These are phyloP conservation scores for Narthecium ossifragum DNA, from an alignment of 106 monocot genomes.

Conservation along the genomic window DNA sequence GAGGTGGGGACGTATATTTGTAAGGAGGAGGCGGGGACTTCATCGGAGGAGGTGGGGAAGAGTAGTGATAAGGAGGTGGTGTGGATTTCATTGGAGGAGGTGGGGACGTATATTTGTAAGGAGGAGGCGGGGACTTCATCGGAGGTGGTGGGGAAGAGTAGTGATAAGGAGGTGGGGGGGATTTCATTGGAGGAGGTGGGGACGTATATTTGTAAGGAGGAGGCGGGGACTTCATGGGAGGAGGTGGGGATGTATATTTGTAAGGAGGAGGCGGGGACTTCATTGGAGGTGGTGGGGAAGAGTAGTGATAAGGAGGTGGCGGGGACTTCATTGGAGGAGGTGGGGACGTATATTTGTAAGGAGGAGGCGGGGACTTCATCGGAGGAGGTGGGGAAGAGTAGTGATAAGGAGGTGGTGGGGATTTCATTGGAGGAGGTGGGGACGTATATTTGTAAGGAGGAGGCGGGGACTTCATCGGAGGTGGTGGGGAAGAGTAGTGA, in stretches of 20 bases:
- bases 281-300: neutral
- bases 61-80: slow-evolving; percentile 9
- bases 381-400: slow-evolving; percentile 23
- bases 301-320: slow-evolving; percentile 1
- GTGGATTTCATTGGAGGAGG: slow-evolving; percentile 19
- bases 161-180: slow-evolving; percentile 20
- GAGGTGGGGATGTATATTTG: slow-evolving; percentile 13
- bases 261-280: slow-evolving; percentile 19
- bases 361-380: neutral
- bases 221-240: no score
- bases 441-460: neutral
- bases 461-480: neutral
- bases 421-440: slow-evolving; percentile 5
- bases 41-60: slow-evolving; percentile 11
- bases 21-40: slow-evolving; percentile 23
- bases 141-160: slow-evolving; percentile 10
- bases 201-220: slow-evolving; percentile 12
- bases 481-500: slow-evolving; percentile 26
- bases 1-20: slow-evolving; percentile 26
- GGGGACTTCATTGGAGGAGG: slow-evolving; percentile 6
- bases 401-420: slow-evolving; percentile 16
- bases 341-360: neutral
- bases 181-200: no score
- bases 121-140: neutral
- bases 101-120: slow-evolving; percentile 27